Percentiles rank a stretch among this genome's conserved stretches.
These are phyloP conservation scores for Pseudopyrenochaeta lycopersici DNA, from an alignment of 2,329 filamentous ascomycete genomes.

Conservation along the genomic window DNA sequence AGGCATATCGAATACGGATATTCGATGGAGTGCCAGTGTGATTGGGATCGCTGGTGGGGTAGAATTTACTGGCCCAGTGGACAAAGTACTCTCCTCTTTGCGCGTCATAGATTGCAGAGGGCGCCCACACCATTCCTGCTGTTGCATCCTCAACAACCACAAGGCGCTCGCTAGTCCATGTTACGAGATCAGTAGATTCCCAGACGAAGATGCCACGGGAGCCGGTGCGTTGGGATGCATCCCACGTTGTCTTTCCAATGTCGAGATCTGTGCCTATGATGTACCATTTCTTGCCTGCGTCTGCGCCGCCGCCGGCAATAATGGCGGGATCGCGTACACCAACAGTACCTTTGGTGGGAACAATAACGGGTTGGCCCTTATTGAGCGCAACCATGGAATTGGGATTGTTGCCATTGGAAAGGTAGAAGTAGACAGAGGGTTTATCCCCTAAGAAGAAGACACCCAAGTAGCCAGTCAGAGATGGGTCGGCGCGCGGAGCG, in stretches of 20 bases:
- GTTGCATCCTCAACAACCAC: conserved; percentile 61
- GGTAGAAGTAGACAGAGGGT: conserved; percentile 64
- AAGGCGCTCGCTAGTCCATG: conserved; percentile 60
- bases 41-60: conserved; percentile 56
- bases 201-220: conserved; percentile 64
- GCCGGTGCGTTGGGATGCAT: conserved; percentile 61
- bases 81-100: conserved; percentile 57
- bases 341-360: conserved; percentile 60
- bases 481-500: conserved; percentile 39
- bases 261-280: conserved; percentile 65
- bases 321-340: conserved; percentile 64
- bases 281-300: conserved; percentile 63
- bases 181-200: conserved; percentile 62
- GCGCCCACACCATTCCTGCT: conserved; percentile 68
- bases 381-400: conserved; percentile 61
- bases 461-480: conserved; percentile 61
- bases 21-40: conserved; percentile 59
- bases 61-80: conserved; percentile 60
- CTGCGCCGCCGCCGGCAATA: conserved; percentile 56
- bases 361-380: conserved; percentile 58
- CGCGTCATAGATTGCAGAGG: conserved; percentile 63
- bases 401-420: conserved; percentile 62
- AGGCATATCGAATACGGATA: conserved; percentile 61
- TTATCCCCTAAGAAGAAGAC: conserved; percentile 65
- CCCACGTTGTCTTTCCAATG: conserved; percentile 63